phyloP scores from a whole-genome alignment of 2,329 filamentous ascomycete species.

The Calonectria pseudoreteaudii region DNA sequence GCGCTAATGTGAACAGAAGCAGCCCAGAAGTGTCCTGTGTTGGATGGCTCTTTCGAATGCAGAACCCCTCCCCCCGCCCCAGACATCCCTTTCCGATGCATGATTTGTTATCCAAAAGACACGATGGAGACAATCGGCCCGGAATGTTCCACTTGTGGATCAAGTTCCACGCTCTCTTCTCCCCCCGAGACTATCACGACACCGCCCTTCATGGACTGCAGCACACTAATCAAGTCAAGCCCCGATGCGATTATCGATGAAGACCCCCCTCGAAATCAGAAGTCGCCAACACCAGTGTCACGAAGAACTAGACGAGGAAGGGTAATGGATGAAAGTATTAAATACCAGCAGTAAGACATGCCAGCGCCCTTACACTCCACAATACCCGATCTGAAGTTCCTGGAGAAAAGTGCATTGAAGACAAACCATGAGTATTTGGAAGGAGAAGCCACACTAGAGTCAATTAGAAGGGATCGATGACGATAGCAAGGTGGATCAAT shows the following conservation, averaged over 20 bases:
- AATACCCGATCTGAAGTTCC: not conserved
- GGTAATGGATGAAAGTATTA: not conserved
- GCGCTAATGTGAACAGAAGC: not conserved
- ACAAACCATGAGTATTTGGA: not conserved
- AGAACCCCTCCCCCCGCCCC: not conserved
- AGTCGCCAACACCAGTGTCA: not conserved
- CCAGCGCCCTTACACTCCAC: not conserved
- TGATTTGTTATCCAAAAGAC: not conserved
- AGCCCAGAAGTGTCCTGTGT: not conserved
- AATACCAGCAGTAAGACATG: not conserved
- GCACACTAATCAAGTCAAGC: not conserved
- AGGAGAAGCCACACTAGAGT: not conserved
- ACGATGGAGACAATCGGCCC: not conserved
- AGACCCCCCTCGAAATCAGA: not conserved
- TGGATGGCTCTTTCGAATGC: not conserved
- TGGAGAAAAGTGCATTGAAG: not conserved
- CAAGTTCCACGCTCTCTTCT: slow-evolving; percentile 28
- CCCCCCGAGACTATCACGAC: slow-evolving; percentile 30
- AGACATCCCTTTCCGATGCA: not conserved
- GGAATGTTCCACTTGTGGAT: slow-evolving; percentile 4
- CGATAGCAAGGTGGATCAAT: not conserved
- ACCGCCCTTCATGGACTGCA: slow-evolving; percentile 26
- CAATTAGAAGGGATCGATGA: not conserved
- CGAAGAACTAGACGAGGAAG: slow-evolving; percentile 3
- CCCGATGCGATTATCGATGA: not conserved